Evolutionary conservation across 2,329 filamentous ascomycete genomes (phyloP).

Genomic region (Monosporascus sp.): DNA sequence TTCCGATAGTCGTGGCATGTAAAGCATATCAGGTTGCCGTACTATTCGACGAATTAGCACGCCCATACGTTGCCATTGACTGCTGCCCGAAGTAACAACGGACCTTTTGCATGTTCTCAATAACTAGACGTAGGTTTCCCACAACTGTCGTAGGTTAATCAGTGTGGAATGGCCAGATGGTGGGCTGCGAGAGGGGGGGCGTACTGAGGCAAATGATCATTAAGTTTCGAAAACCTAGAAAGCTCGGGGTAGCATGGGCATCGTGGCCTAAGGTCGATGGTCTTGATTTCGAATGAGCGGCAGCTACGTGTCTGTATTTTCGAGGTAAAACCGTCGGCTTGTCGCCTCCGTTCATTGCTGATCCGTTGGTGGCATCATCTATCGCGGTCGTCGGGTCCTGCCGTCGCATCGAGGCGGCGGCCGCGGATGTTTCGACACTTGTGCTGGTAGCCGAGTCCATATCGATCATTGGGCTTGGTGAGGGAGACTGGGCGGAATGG

Average conservation of each 20-base stretch:
- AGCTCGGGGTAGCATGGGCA: slow-evolving; percentile 68
- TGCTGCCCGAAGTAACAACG: slow-evolving; percentile 1
- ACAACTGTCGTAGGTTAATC: slow-evolving; percentile 56
- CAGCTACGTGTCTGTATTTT: slow-evolving; percentile 90
- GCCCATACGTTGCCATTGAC: slow-evolving; percentile 10
- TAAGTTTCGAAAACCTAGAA: slow-evolving; percentile 89
- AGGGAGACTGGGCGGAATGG: too few relatives aligned
- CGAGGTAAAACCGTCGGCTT: slow-evolving; percentile 36
- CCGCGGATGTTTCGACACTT: slow-evolving; percentile 24
- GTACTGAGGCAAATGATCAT: slow-evolving; percentile 89
- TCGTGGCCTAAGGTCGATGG: slow-evolving; percentile 86
- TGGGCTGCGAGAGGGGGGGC: slow-evolving; percentile 15
- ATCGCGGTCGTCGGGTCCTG: slow-evolving; percentile 3
- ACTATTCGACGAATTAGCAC: slow-evolving; percentile 46
- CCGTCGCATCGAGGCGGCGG: slow-evolving; percentile 17
- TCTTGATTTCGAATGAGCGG: slow-evolving; percentile 67
- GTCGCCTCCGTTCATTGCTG: slow-evolving; percentile 22
- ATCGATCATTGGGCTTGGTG: too few relatives aligned
- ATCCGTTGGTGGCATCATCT: slow-evolving; percentile 1
- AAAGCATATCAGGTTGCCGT: slow-evolving; percentile 90
- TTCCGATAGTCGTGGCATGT: slow-evolving; percentile 81
- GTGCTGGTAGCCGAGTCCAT: slow-evolving; percentile 40
- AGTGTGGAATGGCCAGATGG: background rate
- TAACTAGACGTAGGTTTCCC: slow-evolving; percentile 87
- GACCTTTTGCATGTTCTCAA: slow-evolving; percentile 95